A percentile compares a stretch with the other conserved stretches of the same genome.
Evolutionary conservation across 2,329 filamentous ascomycete genomes (phyloP).

Genomic region (Clonostachys byssicola): DNA sequence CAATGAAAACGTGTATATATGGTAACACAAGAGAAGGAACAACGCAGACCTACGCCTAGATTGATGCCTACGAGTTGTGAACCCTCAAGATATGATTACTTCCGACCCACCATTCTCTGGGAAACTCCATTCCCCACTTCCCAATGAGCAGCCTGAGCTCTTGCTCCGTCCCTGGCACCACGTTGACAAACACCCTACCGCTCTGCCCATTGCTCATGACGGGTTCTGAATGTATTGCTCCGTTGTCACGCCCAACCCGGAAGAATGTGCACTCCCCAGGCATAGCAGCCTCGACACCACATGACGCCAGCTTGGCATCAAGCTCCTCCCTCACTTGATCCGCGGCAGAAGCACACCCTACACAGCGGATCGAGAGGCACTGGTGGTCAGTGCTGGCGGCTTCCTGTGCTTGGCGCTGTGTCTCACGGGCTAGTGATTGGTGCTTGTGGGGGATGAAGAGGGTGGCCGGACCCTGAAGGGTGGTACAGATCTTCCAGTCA

Average conservation of each 20-base stretch:
- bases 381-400: slow-evolving; percentile 23
- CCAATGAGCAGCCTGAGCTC: slow-evolving; percentile 22
- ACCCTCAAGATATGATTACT: background rate
- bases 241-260: slow-evolving; percentile 29
- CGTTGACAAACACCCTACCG: slow-evolving; percentile 28
- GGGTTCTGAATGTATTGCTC: slow-evolving; percentile 37
- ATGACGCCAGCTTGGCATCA: slow-evolving; percentile 12
- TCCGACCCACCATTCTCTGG: slow-evolving; percentile 25
- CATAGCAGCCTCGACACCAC: slow-evolving; percentile 13
- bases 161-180: slow-evolving; percentile 25
- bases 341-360: slow-evolving; percentile 34
- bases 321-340: slow-evolving; percentile 30
- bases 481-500: slow-evolving; percentile 44
- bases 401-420: slow-evolving; percentile 19
- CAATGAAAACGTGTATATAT: too few relatives aligned
- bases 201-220: slow-evolving; percentile 17
- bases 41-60: too few relatives aligned
- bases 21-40: too few relatives aligned
- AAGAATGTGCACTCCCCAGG: slow-evolving; percentile 33
- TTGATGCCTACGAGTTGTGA: too few relatives aligned
- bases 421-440: slow-evolving; percentile 21
- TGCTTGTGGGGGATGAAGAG: slow-evolving; percentile 31
- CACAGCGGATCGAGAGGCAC: slow-evolving; percentile 35
- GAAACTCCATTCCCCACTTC: slow-evolving; percentile 32
- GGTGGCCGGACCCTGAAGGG: slow-evolving; percentile 38